These are phyloP conservation scores for Beauveria pseudobassiana DNA, from an alignment of 2,329 filamentous ascomycete genomes.

Conservation along the genomic window DNA sequence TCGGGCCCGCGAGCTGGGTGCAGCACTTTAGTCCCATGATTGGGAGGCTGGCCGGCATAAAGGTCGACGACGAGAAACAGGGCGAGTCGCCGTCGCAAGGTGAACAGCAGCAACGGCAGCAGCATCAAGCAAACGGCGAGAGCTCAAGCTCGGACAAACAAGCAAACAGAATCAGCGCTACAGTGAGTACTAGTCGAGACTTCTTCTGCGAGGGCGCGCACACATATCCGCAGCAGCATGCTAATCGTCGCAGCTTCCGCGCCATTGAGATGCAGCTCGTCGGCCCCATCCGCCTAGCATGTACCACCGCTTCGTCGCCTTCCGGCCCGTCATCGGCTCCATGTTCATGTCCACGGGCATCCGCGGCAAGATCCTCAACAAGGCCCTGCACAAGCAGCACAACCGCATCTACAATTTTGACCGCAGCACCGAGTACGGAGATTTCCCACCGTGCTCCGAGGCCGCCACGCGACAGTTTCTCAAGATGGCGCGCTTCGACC, in stretches of 20 bases:
- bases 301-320: conserved; percentile 91
- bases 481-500: conserved; percentile 77
- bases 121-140: conserved; percentile 34
- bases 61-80: conserved; percentile 42
- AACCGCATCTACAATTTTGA: conserved; percentile 84
- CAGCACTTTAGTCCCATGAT: conserved; percentile 87
- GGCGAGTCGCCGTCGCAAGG: conserved; percentile 36
- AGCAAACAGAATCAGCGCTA: conserved; percentile 52
- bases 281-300: conserved; percentile 70
- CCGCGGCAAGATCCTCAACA: conserved; percentile 72
- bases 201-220: too few species aligned
- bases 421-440: conserved; percentile 63
- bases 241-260: conserved; percentile 61
- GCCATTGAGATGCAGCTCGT: conserved; percentile 83
- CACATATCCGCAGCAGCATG: background rate
- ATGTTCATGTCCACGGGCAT: conserved; percentile 80
- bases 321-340: conserved; percentile 78
- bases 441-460: conserved; percentile 56
- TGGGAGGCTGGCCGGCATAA: conserved; percentile 68
- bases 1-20: conserved; percentile 68
- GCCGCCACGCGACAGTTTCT: conserved; percentile 75
- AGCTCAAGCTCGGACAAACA: background rate
- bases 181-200: conserved; percentile 42
- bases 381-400: conserved; percentile 85
- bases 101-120: conserved; percentile 11